phyloP scores from a whole-genome alignment of 345 rosid genomes.

The Brassica cretica region DNA sequence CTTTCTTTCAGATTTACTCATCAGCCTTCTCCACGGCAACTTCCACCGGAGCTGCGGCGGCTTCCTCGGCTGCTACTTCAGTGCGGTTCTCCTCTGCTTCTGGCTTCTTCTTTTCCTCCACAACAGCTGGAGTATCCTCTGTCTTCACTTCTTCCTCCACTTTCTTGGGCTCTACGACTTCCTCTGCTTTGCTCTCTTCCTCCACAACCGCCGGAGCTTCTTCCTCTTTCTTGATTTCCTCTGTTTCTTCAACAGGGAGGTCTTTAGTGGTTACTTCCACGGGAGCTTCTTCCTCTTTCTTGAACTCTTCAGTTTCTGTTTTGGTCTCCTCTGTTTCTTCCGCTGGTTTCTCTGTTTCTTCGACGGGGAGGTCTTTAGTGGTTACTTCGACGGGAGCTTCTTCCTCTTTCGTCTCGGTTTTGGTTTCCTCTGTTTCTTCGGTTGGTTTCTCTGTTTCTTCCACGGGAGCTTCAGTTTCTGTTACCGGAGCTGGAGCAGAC shows the following conservation, averaged over 20 bases:
- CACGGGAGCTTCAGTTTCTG: constrained; percentile 26
- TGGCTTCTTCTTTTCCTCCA: constrained; percentile 27
- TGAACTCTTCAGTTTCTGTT: constrained; percentile 6
- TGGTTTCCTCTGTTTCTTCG: constrained; percentile 3
- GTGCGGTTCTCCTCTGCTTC: constrained; percentile 29
- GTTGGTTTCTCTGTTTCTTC: constrained; percentile 31
- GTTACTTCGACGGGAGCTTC: constrained; percentile 25
- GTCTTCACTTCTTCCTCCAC: constrained; percentile 33
- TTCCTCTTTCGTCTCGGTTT: constrained; percentile 23
- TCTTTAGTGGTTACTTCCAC: constrained; percentile 1
- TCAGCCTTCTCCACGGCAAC: constrained; percentile 32
- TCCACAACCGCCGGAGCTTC: background rate
- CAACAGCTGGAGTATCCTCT: constrained; percentile 33
- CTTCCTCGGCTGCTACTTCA: constrained; percentile 23
- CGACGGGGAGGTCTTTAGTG: background rate
- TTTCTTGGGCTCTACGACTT: constrained; percentile 23
- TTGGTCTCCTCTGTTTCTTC: background rate
- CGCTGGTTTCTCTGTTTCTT: background rate
- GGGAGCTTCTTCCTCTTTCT: constrained; percentile 12
- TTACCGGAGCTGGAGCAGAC: constrained; percentile 23
- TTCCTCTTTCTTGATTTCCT: constrained; percentile 8
- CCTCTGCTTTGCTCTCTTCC: background rate
- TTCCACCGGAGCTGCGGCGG: constrained; percentile 11
- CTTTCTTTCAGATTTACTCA: constrained; percentile 23
- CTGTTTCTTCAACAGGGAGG: background rate